These are phyloP conservation scores for Populus hybrid DNA, from an alignment of 441 rosid species.

Conservation along the genomic window DNA sequence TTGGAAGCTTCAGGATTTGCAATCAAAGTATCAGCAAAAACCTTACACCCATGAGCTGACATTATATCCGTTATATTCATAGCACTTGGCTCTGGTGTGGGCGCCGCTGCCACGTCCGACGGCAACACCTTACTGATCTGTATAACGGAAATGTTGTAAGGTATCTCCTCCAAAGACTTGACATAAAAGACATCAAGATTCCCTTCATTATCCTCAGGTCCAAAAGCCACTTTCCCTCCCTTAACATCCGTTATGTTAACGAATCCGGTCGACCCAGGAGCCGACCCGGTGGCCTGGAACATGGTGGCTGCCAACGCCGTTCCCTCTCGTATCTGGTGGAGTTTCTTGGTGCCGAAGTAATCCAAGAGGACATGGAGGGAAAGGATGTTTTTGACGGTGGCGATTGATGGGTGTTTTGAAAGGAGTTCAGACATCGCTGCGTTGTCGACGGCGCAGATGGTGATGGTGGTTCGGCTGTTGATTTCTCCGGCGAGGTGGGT, in stretches of 20 bases:
- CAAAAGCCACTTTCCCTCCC: slow-evolving; percentile 94
- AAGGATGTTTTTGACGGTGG: slow-evolving; percentile 77
- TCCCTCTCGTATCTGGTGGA: slow-evolving; percentile 82
- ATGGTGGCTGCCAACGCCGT: slow-evolving; percentile 79
- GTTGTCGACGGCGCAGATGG: slow-evolving; percentile 86
- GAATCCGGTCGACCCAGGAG: slow-evolving; percentile 78
- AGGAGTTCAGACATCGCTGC: slow-evolving; percentile 65
- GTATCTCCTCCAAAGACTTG: slow-evolving; percentile 64
- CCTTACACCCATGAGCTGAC: slow-evolving; percentile 91
- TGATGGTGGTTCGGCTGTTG: slow-evolving; percentile 83
- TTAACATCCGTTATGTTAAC: slow-evolving; percentile 75
- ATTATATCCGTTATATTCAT: slow-evolving; percentile 67
- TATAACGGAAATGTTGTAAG: slow-evolving; percentile 84
- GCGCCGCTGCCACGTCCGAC: slow-evolving; percentile 70
- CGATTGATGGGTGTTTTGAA: slow-evolving; percentile 56
- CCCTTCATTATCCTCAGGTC: slow-evolving; percentile 58
- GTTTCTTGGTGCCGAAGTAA: slow-evolving; percentile 86
- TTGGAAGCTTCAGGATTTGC: slow-evolving; percentile 57
- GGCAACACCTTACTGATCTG: slow-evolving; percentile 66
- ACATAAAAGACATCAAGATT: slow-evolving; percentile 51
- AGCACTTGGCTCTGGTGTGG: slow-evolving; percentile 70
- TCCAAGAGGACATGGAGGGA: slow-evolving; percentile 85
- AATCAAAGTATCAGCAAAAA: slow-evolving; percentile 73
- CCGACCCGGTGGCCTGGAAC: slow-evolving; percentile 88
- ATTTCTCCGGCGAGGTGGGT: slow-evolving; percentile 90